These are phyloP conservation scores for Arachnopeziza araneosa DNA, from an alignment of 2,329 filamentous ascomycete genomes.

Conservation along the genomic window DNA sequence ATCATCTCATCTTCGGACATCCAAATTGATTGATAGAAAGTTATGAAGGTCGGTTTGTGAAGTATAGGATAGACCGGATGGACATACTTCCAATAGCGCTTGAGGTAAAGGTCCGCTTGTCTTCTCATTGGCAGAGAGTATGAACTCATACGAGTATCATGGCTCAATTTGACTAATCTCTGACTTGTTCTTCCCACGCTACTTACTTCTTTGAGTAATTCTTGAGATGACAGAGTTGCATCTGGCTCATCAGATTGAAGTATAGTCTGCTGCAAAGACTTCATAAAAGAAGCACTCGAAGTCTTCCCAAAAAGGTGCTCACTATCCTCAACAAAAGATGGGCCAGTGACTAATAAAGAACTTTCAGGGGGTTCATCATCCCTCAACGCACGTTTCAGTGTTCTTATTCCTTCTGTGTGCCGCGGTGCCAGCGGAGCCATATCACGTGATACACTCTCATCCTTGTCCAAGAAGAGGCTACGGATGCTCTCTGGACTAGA, in stretches of 20 bases:
- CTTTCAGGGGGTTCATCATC: not conserved
- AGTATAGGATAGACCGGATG: conserved; percentile 21
- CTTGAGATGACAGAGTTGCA: not conserved
- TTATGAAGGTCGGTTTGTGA: conserved; percentile 11
- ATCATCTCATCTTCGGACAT: not conserved
- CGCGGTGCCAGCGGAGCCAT: too few species aligned
- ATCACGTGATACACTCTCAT: too few species aligned
- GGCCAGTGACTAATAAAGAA: not conserved
- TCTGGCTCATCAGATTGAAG: not conserved
- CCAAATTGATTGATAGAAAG: conserved; percentile 15
- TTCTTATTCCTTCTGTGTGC: too few species aligned
- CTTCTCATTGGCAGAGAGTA: conserved; percentile 15
- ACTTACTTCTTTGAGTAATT: not conserved
- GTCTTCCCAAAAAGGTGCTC: not conserved
- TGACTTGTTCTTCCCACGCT: too few species aligned
- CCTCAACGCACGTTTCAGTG: too few species aligned
- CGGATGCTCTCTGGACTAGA: too few species aligned
- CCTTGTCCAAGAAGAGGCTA: too few species aligned
- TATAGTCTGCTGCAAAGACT: not conserved
- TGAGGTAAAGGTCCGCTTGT: conserved; percentile 17
- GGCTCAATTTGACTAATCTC: not conserved
- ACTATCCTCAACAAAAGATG: not conserved
- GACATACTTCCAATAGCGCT: conserved; percentile 18
- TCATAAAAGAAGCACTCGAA: not conserved
- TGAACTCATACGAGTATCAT: not conserved